These are phyloP conservation scores for Panaeolus papilionaceus DNA, from an alignment of 768 basidiomycete genomes.

Conservation along the genomic window DNA sequence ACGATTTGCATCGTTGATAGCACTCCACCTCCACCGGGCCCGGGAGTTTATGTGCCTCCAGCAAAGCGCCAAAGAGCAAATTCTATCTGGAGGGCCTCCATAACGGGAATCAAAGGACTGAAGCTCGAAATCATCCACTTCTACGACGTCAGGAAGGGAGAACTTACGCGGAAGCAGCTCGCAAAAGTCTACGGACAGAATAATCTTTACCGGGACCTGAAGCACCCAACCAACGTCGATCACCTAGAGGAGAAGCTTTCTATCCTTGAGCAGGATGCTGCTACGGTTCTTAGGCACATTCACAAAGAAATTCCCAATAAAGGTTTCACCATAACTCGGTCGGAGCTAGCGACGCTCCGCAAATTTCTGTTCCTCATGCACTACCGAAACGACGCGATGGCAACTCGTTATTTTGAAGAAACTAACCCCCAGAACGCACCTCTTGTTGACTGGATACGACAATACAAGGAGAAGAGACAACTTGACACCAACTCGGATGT, in stretches of 20 bases:
- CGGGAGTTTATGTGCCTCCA: not conserved
- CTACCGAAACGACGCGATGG: slow-evolving; percentile 32
- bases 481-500: slow-evolving; percentile 30
- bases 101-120: slow-evolving; percentile 16
- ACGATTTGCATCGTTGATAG: slow-evolving; percentile 17
- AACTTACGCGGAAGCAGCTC: slow-evolving; percentile 24
- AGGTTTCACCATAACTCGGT: slow-evolving; percentile 31
- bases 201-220: slow-evolving; percentile 35
- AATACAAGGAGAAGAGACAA: slow-evolving; percentile 27
- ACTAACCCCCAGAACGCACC: slow-evolving; percentile 31
- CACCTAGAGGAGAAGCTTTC: slow-evolving; percentile 36
- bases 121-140: slow-evolving; percentile 24
- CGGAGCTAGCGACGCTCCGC: slow-evolving; percentile 35
- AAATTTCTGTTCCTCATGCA: slow-evolving; percentile 46
- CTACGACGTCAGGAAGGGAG: slow-evolving; percentile 30
- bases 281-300: slow-evolving; percentile 28
- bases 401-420: slow-evolving; percentile 34
- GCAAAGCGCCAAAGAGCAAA: not conserved
- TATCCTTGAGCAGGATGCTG: slow-evolving; percentile 34
- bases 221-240: slow-evolving; percentile 28
- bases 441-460: slow-evolving; percentile 30
- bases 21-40: not conserved
- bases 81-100: slow-evolving; percentile 3
- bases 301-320: slow-evolving; percentile 17
- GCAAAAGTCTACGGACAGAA: slow-evolving; percentile 27